Evolutionary conservation across 2,329 filamentous ascomycete genomes (phyloP).

Genomic region (Metarhizium robertsii): DNA sequence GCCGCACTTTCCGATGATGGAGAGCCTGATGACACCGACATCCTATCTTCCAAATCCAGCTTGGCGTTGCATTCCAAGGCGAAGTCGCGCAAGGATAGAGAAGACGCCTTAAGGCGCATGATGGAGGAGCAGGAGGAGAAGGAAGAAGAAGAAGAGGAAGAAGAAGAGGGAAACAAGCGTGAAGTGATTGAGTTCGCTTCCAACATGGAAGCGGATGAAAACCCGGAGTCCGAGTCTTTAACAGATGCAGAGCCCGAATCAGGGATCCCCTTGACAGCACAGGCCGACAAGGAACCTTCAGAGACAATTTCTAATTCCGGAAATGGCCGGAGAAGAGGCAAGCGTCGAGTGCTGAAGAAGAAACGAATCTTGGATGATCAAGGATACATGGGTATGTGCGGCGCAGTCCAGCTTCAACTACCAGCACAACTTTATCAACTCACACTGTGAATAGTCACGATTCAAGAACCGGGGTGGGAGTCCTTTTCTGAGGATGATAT

Average conservation of each 20-base stretch:
- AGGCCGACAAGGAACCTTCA: slow-evolving; percentile 34
- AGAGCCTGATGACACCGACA: slow-evolving; percentile 28
- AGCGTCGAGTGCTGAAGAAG: slow-evolving; percentile 77
- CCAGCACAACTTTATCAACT: neutral
- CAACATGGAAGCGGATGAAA: slow-evolving; percentile 32
- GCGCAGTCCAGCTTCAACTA: neutral
- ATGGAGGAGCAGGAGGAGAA: slow-evolving; percentile 40
- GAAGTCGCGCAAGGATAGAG: slow-evolving; percentile 25
- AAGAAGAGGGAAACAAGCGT: too few species aligned
- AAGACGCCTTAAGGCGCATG: slow-evolving; percentile 30
- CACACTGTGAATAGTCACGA: slow-evolving; percentile 55
- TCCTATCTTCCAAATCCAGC: slow-evolving; percentile 17
- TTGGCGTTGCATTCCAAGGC: slow-evolving; percentile 15
- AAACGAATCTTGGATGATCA: slow-evolving; percentile 80
- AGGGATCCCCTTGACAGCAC: slow-evolving; percentile 20
- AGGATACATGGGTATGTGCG: slow-evolving; percentile 68
- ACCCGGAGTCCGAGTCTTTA: slow-evolving; percentile 22
- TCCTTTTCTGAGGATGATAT: slow-evolving; percentile 88
- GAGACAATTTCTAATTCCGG: slow-evolving; percentile 43
- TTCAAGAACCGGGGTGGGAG: slow-evolving; percentile 79
- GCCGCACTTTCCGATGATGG: slow-evolving; percentile 30
- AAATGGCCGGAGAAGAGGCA: slow-evolving; percentile 63
- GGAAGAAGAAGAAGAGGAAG: slow-evolving; percentile 31
- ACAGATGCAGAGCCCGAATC: slow-evolving; percentile 26
- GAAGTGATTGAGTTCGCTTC: slow-evolving; percentile 26